Evolutionary conservation across 352 stramenopile genomes (phyloP), one percentile per base, ranked within the genome.

Genomic region (Achlya hypogyna): DNA sequence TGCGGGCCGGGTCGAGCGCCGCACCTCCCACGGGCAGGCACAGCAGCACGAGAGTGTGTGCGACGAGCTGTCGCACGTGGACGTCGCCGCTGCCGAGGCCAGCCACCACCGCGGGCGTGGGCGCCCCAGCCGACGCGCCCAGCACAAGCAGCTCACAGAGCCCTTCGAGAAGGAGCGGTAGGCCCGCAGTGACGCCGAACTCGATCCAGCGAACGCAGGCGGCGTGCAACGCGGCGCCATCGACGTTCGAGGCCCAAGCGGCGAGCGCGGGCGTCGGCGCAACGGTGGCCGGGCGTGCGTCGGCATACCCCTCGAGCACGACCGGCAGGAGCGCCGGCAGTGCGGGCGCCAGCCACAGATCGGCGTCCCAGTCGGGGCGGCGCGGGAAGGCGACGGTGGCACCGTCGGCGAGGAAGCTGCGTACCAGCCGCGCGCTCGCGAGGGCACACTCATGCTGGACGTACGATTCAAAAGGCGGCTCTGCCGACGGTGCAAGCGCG

Each of bases 391-490:
- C 12, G 12, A 38, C 40, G 8, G 60, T 43, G 8, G 60, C 14
- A 10, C 38, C 22, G 51, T 67, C 28, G 2, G 3, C 25, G 18
- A 67, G 27, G 42, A 67, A 59, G 1, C 38, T 45, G 0, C 34
- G 20, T 16, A 67, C 22, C 23, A 67, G 60, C 20, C 60, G 60
- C 9, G 59, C 28, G 32, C 42, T 59, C 6, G 40, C 60, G 29
- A 67, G 27, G 20, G 60, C 32, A 1, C 12, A 54, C 28, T 67
- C 42, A 12, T 67, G 22, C 18, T 12, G 42, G 9, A 67, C 14
- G 60, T 67, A 67, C 4, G 27, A 23, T 16, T 34, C 42, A 38
- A 67, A 67, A 54, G 4, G 22, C 8, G 9, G 34, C 47, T 5
- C 20, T 22, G 18, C 10, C 35, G 31, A 2, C 8, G 29, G 5